Conservation (phyloP, 73 alveolate genomes). For the Paramecium sexaurelia region DNA sequence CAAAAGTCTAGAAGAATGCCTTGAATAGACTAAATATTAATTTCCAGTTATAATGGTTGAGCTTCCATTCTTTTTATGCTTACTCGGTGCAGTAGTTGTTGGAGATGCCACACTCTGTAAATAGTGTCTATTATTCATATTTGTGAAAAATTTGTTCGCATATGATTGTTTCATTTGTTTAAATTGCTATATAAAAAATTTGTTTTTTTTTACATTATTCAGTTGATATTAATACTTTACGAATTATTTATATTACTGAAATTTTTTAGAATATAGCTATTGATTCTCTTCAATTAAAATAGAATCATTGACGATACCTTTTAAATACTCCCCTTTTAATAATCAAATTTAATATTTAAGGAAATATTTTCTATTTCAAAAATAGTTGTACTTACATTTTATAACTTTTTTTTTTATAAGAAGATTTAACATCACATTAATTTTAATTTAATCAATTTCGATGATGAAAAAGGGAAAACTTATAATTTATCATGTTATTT, state of each 20-base stretch:
- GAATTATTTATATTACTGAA: not conserved
- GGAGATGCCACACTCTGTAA: not conserved
- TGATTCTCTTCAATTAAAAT: not conserved
- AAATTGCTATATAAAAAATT: not conserved
- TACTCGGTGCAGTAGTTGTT: not conserved
- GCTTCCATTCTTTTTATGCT: constrained; percentile 17
- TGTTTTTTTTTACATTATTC: not conserved
- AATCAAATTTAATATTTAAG: too few species aligned
- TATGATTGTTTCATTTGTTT: not conserved
- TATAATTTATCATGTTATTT: too few species aligned
- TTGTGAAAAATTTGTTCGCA: not conserved
- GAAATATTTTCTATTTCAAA: too few species aligned
- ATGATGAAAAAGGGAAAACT: too few species aligned
- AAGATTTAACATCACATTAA: too few species aligned
- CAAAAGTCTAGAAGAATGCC: not conserved
- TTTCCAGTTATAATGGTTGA: not conserved
- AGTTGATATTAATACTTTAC: not conserved
- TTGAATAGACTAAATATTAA: not conserved
- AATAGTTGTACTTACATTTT: too few species aligned
- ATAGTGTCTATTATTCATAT: not conserved
- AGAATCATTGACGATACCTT: too few species aligned
- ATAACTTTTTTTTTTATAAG: too few species aligned
- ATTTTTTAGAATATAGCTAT: not conserved
- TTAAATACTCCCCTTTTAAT: too few species aligned
- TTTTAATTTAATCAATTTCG: too few species aligned